These are phyloP conservation scores for Gremmenia infestans DNA, from an alignment of 2,329 filamentous ascomycete species.

Conservation along the genomic window DNA sequence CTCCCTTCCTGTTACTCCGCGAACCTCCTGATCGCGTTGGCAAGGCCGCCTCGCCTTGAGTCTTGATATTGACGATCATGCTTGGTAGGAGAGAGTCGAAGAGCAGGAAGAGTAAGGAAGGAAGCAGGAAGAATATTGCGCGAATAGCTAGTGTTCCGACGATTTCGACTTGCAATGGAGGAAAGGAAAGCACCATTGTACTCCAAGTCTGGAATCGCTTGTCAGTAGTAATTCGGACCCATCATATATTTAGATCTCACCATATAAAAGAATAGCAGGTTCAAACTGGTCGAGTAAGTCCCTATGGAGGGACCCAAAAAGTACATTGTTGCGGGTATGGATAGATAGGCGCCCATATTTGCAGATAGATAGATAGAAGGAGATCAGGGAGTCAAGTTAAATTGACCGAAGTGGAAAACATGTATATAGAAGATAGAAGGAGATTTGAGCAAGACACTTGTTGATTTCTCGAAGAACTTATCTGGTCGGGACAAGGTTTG, in stretches of 20 bases:
- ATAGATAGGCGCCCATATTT: slow-evolving; percentile 25
- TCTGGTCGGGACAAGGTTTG: too few relatives aligned
- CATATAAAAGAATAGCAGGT: slow-evolving; percentile 84
- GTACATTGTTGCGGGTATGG: slow-evolving; percentile 34
- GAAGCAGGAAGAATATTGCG: slow-evolving; percentile 65
- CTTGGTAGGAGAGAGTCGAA: slow-evolving; percentile 70
- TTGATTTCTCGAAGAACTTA: too few relatives aligned
- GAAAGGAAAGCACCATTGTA: slow-evolving; percentile 73
- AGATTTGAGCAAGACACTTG: too few relatives aligned
- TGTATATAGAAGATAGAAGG: too few relatives aligned
- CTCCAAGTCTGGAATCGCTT: slow-evolving; percentile 60
- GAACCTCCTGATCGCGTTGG: slow-evolving; percentile 40
- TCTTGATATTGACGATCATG: slow-evolving; percentile 64
- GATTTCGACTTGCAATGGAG: slow-evolving; percentile 69
- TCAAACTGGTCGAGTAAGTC: slow-evolving; percentile 74
- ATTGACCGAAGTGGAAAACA: too few relatives aligned
- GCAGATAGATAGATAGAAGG: too few relatives aligned
- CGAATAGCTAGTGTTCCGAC: slow-evolving; percentile 65
- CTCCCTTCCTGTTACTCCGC: slow-evolving; percentile 32
- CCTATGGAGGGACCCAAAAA: slow-evolving; percentile 56
- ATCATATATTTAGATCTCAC: slow-evolving; percentile 48
- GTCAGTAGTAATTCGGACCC: slow-evolving; percentile 36
- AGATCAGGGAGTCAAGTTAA: too few relatives aligned
- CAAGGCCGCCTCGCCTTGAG: slow-evolving; percentile 49
- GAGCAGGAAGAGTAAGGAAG: slow-evolving; percentile 65